Base-by-base conservation (phyloP, 257 asterid species). In the Scutellaria barbata region DNA sequence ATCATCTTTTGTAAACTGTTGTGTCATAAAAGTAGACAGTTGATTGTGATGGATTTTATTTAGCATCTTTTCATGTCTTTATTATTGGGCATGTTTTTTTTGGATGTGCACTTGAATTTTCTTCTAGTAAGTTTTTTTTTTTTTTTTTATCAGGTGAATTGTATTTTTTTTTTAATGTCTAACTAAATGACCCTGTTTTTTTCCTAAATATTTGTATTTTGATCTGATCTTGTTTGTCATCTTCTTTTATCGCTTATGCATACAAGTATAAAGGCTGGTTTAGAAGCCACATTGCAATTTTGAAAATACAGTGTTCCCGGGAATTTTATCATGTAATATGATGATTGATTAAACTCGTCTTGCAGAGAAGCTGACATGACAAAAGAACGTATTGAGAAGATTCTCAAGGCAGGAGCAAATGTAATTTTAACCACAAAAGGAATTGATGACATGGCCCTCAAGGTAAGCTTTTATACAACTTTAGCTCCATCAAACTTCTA, bases 361-460 rank as follows among this genome's bases (percentile, higher is more conserved):
- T 66, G 69, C 85, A 90, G 97, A 79, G 96, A 88, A 79, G 94
- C 92, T 73, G 97, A 90, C 74, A 84, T 82, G 94, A 90, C 92
- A 50, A 90, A 90, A 69, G 96, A 88, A 72, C 88, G 96, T 35
- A 90, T 90, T 77, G 94, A 86, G 60, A 90, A 90, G 75, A 77
- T 88, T 79, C 91, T 88, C 30, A 88, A 83, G 81, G 90, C 96
- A 35, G 94, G 97, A 64, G 97, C 97, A 52, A 90, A 90, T 81
- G 96, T 88, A 6, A 77, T 88, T 69, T 80, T 90, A 78, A 90
- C 97, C 63, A 85, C 96, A 5, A 90, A 85, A 75, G 94, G 96
- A 76, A 90, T 88, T 82, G 97, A 90, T 77, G 96, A 90, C 85
- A 90, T 90, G 96, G 94, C 97, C 66, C 89, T 88, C 61, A 90